Evolutionary conservation across 257 asterid species (phyloP).

Genomic region (Ballota nigra): DNA sequence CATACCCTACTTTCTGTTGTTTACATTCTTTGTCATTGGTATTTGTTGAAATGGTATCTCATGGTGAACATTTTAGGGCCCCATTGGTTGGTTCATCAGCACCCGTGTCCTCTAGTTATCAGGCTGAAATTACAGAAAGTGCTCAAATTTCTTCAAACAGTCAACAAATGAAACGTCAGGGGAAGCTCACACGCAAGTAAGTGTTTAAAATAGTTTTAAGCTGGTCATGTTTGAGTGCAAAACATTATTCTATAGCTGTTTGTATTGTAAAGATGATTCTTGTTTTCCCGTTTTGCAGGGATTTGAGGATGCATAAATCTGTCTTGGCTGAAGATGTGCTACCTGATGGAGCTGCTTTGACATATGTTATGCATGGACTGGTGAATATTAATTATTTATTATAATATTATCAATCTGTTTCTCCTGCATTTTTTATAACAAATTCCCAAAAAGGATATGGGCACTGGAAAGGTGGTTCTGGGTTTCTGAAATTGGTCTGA

Average conservation of each 20-base stretch:
- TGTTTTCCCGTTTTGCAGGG: conserved; percentile 43
- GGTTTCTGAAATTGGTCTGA: conserved; percentile 6
- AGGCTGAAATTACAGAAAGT: conserved; percentile 41
- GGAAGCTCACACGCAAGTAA: conserved; percentile 80
- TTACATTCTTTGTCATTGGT: conserved; percentile 16
- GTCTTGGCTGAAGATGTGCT: conserved; percentile 57
- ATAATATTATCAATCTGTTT: conserved; percentile 10
- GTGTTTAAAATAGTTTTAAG: conserved; percentile 23
- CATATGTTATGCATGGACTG: conserved; percentile 66
- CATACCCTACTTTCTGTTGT: neutral
- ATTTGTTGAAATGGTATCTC: neutral
- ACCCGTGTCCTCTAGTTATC: conserved; percentile 33
- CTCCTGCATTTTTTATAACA: neutral
- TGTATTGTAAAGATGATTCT: conserved; percentile 19
- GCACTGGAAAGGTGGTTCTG: conserved; percentile 9
- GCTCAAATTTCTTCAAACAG: conserved; percentile 35
- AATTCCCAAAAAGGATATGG: conserved; percentile 13
- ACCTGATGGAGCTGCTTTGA: conserved; percentile 71
- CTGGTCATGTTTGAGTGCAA: conserved; percentile 1
- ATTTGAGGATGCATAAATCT: conserved; percentile 73
- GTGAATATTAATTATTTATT: conserved; percentile 40
- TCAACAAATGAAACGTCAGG: conserved; percentile 44
- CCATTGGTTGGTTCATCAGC: conserved; percentile 37
- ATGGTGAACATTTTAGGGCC: conserved; percentile 44
- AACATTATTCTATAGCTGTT: conserved; percentile 8